Base-by-base conservation (phyloP, 495 filamentous ascomycete genomes). In the Talaromyces adpressus region DNA sequence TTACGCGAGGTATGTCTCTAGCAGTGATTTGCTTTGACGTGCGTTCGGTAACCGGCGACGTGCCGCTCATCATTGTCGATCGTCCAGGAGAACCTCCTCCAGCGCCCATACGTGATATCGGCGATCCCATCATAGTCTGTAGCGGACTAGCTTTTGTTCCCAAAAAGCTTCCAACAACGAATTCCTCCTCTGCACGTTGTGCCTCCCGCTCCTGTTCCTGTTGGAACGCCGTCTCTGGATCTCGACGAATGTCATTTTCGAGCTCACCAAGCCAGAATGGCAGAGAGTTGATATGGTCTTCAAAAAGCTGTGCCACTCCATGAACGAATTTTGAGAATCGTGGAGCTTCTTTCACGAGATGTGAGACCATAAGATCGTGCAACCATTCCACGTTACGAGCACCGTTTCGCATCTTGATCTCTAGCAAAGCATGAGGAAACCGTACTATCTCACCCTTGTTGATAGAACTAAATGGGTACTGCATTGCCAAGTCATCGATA, bases 321-420 rank as follows among this genome's bases (percentile, higher is more conserved):
- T 98, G 94, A 22, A 93, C 89, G 69, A 98, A 98, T 71, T 98
- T 98, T 47, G 91, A 96, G 76, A 98, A 98, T 23, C 91, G 85
- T 3, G 93, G 90, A 3, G 89, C 88, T 58, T 90, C 86, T 73
- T 94, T 92, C 57, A 98, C 89, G 16, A 98, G 84, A 70, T 98
- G 94, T 9, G 91, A 96, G 53, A 84, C 81, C 85, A 94, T 96
- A 60, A 98, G 77, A 64, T 98, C 94, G 61, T 89, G 80, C 51
- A 97, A 78, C 94, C 94, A 98, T 66, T 87, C 82, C n/a, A 86
- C 86, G 51, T 85, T 84, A 75, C 90, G 91, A 57, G 79, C 82
- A 67, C 85, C 85, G 53, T 91, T 88, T 68, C 87, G 89, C 45
- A 96, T 80, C 73, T 97, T 97, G 74, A 98, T 94, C 72, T 98